Percentiles rank a stretch among this genome's conserved stretches.
These are phyloP conservation scores for Paecilomyces sp. DNA, from an alignment of 2,329 filamentous ascomycete genomes.

Conservation along the genomic window DNA sequence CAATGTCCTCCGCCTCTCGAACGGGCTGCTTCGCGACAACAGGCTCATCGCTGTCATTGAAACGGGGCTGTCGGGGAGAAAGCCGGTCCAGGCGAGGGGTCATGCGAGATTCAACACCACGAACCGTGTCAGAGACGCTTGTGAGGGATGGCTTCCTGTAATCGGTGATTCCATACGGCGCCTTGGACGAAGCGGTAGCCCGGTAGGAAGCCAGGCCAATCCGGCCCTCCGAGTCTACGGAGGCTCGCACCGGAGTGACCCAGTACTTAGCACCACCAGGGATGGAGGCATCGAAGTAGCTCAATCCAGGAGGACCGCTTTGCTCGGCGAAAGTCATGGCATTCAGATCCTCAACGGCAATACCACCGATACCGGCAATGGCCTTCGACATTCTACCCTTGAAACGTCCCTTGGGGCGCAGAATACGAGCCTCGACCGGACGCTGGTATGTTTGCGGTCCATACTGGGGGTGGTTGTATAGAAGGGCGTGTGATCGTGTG, in stretches of 20 bases:
- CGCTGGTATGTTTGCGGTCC: slow-evolving; percentile 49
- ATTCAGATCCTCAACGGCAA: slow-evolving; percentile 32
- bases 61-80: slow-evolving; percentile 10
- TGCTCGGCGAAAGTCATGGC: slow-evolving; percentile 24
- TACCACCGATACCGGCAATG: slow-evolving; percentile 34
- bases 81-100: slow-evolving; percentile 24
- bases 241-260: slow-evolving; percentile 42
- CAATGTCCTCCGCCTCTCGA: slow-evolving; percentile 20
- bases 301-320: slow-evolving; percentile 34
- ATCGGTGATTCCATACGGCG: slow-evolving; percentile 29
- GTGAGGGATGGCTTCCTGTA: slow-evolving; percentile 20
- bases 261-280: slow-evolving; percentile 48
- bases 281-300: slow-evolving; percentile 35
- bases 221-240: slow-evolving; percentile 37
- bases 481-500: slow-evolving; percentile 46
- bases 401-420: slow-evolving; percentile 39
- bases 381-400: slow-evolving; percentile 25
- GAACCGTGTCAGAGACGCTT: slow-evolving; percentile 20
- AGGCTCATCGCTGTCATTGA: slow-evolving; percentile 6
- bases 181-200: slow-evolving; percentile 24
- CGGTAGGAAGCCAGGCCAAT: slow-evolving; percentile 32
- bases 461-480: slow-evolving; percentile 54
- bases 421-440: slow-evolving; percentile 52
- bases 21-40: not conserved
- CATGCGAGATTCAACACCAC: slow-evolving; percentile 11